These are phyloP conservation scores for Sambucus nigra DNA, from an alignment of 129 eudicot species.

Conservation along the genomic window DNA sequence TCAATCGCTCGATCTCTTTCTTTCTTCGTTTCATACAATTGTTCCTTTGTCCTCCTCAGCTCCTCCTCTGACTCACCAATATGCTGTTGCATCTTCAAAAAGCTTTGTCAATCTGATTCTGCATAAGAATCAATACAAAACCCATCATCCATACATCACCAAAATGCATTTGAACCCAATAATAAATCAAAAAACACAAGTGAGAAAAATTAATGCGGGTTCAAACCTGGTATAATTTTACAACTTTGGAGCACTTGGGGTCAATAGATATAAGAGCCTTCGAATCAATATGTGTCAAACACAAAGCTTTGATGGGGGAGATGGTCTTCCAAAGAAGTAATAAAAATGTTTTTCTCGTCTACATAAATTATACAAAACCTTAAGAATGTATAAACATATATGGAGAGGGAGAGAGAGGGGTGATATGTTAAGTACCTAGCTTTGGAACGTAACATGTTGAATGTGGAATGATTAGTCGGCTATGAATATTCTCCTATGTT, in stretches of 20 bases:
- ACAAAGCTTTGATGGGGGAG: constrained; percentile 49
- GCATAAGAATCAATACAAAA: neutral
- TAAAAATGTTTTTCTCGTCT: constrained; percentile 35
- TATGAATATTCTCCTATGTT: constrained; percentile 24
- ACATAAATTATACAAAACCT: neutral
- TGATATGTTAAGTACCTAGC: constrained; percentile 38
- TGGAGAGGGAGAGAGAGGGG: neutral
- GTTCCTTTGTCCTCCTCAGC: constrained; percentile 27
- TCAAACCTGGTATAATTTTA: constrained; percentile 44
- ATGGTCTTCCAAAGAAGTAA: constrained; percentile 40
- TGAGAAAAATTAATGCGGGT: no score
- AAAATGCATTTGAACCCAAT: neutral
- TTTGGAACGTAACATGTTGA: constrained; percentile 48
- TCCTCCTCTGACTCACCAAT: constrained; percentile 38
- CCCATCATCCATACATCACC: neutral
- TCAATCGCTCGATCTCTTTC: constrained; percentile 28
- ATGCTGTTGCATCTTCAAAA: constrained; percentile 41
- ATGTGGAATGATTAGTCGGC: neutral
- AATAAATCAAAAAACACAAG: neutral
- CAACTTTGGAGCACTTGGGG: constrained; percentile 21
- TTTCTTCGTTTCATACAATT: constrained; percentile 18
- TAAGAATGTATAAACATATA: neutral
- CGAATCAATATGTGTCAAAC: constrained; percentile 20
- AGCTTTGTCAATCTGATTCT: constrained; percentile 35
- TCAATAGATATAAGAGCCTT: constrained; percentile 39